A percentile compares a stretch with the other conserved stretches of the same genome.
Evolutionary conservation across 495 filamentous ascomycete species (phyloP).

Genomic region (Sporormia fimetaria): DNA sequence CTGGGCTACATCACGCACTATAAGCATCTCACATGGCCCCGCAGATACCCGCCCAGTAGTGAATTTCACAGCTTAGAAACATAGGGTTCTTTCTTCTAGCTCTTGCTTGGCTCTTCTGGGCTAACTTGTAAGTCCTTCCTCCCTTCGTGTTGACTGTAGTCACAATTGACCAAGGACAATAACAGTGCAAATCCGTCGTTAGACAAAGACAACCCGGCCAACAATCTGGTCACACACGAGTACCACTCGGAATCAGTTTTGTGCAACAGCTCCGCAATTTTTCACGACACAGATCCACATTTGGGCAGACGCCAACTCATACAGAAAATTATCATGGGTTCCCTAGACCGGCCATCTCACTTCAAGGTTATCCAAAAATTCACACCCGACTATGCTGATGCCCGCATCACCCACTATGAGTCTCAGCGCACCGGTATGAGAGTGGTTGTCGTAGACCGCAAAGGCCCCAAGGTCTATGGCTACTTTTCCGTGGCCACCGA

Average conservation of each 20-base stretch:
- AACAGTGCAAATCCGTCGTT: conserved; percentile 8
- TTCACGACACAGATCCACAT: background rate
- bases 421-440: conserved; percentile 85
- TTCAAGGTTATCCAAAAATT: conserved; percentile 82
- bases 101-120: no score
- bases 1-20: no score
- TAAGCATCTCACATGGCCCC: no score
- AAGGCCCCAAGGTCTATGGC: conserved; percentile 86
- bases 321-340: conserved; percentile 9
- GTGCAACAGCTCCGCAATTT: background rate
- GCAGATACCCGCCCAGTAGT: no score
- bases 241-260: background rate
- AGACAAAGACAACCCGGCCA: conserved; percentile 7
- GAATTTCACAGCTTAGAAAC: no score
- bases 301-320: background rate
- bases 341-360: conserved; percentile 31
- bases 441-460: conserved; percentile 78
- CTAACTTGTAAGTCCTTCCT: no score
- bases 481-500: conserved; percentile 95
- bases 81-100: no score
- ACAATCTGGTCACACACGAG: background rate
- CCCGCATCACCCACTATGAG: conserved; percentile 77
- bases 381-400: conserved; percentile 75
- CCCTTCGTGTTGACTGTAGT: no score
- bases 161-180: conserved; percentile 15